A percentile compares a stretch with the other conserved stretches of the same genome.
These are phyloP conservation scores for Microcyclospora tardicrescens DNA, from an alignment of 2,329 filamentous ascomycete genomes.

Conservation along the genomic window DNA sequence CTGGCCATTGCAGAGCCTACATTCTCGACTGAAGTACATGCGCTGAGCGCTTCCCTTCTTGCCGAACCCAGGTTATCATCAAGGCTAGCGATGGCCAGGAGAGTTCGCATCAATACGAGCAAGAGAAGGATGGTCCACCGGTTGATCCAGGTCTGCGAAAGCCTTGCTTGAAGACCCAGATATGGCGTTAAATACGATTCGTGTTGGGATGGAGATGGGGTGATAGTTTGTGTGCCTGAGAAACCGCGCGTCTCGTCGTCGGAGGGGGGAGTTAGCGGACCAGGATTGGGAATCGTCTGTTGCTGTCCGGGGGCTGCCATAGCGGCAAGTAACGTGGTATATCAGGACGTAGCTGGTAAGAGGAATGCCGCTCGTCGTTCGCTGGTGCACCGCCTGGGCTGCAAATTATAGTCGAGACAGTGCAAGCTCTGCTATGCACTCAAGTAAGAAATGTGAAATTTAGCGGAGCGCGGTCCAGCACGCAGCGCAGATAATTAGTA, in stretches of 20 bases:
- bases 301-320: slow-evolving; percentile 40
- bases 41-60: slow-evolving; percentile 67
- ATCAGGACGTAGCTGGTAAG: slow-evolving; percentile 15
- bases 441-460: background rate
- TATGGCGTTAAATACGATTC: slow-evolving; percentile 72
- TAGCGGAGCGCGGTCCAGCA: background rate
- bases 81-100: slow-evolving; percentile 62
- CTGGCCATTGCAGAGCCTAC: slow-evolving; percentile 92
- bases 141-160: slow-evolving; percentile 97
- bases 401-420: no score
- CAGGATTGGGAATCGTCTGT: slow-evolving; percentile 41
- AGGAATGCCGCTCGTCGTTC: background rate
- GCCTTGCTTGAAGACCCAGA: slow-evolving; percentile 72
- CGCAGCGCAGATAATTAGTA: background rate
- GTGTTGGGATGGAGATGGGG: slow-evolving; percentile 47
- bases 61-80: slow-evolving; percentile 64
- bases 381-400: no score
- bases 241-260: slow-evolving; percentile 50
- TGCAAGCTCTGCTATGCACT: no score
- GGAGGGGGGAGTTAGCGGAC: slow-evolving; percentile 47
- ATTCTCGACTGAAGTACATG: slow-evolving; percentile 84
- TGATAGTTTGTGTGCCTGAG: slow-evolving; percentile 42
- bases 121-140: slow-evolving; percentile 86
- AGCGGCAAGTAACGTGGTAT: slow-evolving; percentile 15
- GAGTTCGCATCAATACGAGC: slow-evolving; percentile 67